Percentiles rank a stretch among this genome's conserved stretches.
Evolutionary conservation across 768 basidiomycete genomes (phyloP).

Genomic region (Termitomyces sp.): DNA sequence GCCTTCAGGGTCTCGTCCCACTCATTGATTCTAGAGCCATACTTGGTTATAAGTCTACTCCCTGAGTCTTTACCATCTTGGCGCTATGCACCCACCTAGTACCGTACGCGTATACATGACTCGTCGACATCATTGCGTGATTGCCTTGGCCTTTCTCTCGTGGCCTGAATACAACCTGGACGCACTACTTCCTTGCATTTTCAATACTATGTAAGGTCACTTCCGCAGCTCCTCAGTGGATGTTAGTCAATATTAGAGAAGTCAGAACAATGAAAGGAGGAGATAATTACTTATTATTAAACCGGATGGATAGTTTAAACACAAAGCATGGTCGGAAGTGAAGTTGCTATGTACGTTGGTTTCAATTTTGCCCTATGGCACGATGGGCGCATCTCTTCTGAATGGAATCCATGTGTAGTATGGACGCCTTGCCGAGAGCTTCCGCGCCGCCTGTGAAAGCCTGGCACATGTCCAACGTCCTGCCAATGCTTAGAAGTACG

Average conservation of each 20-base stretch:
- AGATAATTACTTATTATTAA: neutral
- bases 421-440: neutral
- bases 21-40: neutral
- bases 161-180: neutral
- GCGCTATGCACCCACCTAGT: no score
- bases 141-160: neutral
- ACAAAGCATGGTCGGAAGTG: neutral
- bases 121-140: neutral
- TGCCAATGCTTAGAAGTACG: no score
- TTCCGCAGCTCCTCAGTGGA: neutral
- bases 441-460: neutral
- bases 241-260: neutral
- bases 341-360: neutral
- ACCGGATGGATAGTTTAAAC: neutral
- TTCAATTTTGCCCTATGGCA: neutral
- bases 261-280: neutral
- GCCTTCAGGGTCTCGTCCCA: neutral
- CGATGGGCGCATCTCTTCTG: neutral
- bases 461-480: no score
- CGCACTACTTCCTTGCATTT: neutral
- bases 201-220: neutral
- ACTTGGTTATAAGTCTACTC: neutral
- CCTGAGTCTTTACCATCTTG: no score
- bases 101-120: no score
- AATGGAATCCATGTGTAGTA: neutral